phyloP scores from a whole-genome alignment of 805 yeast species.

The Hanseniaspora meyeri region DNA sequence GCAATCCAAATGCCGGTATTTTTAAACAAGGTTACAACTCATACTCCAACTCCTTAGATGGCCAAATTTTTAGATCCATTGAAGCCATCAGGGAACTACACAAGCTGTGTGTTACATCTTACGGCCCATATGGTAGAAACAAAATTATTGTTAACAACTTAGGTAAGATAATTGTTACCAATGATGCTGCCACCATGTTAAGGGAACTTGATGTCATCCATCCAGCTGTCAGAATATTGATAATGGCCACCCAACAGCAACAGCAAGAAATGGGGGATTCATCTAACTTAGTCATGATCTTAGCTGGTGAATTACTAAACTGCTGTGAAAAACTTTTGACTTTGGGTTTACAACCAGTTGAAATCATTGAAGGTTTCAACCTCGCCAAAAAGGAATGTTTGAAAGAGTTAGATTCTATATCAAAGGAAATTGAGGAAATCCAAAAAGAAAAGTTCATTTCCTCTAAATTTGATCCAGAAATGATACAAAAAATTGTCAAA shows the following conservation, averaged over 20 bases:
- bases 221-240: conserved; percentile 90
- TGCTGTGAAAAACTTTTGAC: conserved; percentile 75
- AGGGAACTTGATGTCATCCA: conserved; percentile 88
- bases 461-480: conserved; percentile 40
- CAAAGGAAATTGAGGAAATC: conserved; percentile 39
- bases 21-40: conserved; percentile 92
- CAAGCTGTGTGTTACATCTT: conserved; percentile 79
- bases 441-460: conserved; percentile 15
- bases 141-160: conserved; percentile 85
- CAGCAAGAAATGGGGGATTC: conserved; percentile 96
- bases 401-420: conserved; percentile 53
- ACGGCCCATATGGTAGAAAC: conserved; percentile 96
- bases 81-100: conserved; percentile 91
- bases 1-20: conserved; percentile 83
- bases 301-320: conserved; percentile 85
- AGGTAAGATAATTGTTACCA: conserved; percentile 78
- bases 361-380: conserved; percentile 84
- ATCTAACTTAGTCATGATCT: conserved; percentile 77
- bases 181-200: conserved; percentile 96
- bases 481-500: conserved; percentile 59
- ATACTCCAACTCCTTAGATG: conserved; percentile 68
- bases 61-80: conserved; percentile 84
- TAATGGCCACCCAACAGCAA: conserved; percentile 95
- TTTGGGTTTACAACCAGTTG: conserved; percentile 81
- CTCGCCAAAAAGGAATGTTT: conserved; percentile 69